Conservation (phyloP, 2,329 filamentous ascomycete species). For the Fusarium tricinctum region DNA sequence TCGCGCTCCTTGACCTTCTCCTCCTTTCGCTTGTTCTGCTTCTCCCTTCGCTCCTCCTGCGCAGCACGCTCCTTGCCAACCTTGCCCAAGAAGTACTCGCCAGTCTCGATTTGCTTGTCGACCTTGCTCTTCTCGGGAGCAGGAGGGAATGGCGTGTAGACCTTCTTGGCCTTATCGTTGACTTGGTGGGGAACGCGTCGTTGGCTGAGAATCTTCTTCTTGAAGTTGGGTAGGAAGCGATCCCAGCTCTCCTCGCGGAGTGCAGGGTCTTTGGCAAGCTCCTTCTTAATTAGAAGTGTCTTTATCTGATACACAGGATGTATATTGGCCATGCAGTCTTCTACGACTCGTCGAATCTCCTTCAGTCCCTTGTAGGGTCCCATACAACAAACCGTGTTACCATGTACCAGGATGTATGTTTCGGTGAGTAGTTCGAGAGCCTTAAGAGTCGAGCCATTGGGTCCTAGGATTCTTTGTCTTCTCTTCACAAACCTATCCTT, state of each 20-base stretch:
- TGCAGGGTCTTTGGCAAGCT: conserved; percentile 89
- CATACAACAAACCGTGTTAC: too few species aligned
- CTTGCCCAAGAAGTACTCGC: conserved; percentile 96
- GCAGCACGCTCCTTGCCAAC: conserved; percentile 88
- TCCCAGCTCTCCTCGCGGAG: conserved; percentile 94
- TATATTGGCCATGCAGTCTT: conserved; percentile 97
- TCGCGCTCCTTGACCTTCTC: conserved; percentile 89
- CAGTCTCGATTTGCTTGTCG: conserved; percentile 96
- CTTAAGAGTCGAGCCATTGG: conserved; percentile 92
- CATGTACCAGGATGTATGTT: conserved; percentile 95
- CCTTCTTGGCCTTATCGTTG: conserved; percentile 93
- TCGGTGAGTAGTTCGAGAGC: conserved; percentile 91
- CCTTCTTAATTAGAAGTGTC: conserved; percentile 92
- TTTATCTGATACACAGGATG: conserved; percentile 88
- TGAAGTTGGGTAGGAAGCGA: conserved; percentile 96
- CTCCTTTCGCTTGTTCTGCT: conserved; percentile 88
- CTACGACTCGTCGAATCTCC: conserved; percentile 88
- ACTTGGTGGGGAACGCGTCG: conserved; percentile 85
- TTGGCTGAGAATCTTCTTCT: conserved; percentile 90
- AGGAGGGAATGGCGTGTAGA: conserved; percentile 97
- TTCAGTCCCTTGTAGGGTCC: conserved; percentile 94
- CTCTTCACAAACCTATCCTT: conserved; percentile 97
- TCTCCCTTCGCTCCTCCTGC: conserved; percentile 84
- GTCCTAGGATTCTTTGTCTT: conserved; percentile 91
- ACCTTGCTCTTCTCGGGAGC: conserved; percentile 99